A percentile compares a stretch with the other conserved stretches of the same genome.
phyloP scores from a whole-genome alignment of 2,329 filamentous ascomycete genomes.

The Aspergillus fijiensis region DNA sequence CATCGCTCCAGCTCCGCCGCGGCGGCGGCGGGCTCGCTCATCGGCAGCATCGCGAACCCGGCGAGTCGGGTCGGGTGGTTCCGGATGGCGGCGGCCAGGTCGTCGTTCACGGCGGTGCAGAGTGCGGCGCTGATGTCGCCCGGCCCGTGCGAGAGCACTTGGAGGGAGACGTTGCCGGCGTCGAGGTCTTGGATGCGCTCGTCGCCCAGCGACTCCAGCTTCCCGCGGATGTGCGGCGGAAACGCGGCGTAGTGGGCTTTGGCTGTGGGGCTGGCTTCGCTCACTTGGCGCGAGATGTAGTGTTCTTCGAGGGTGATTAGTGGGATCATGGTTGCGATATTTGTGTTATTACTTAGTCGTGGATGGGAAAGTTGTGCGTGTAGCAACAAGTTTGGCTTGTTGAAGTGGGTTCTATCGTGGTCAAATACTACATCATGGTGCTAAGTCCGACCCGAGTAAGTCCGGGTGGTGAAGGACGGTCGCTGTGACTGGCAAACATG shows the following conservation, averaged over 20 bases:
- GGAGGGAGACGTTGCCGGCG: slow-evolving; percentile 4
- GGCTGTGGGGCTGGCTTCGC: slow-evolving; percentile 5
- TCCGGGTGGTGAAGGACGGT: not conserved
- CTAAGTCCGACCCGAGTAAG: not conserved
- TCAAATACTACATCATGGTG: not conserved
- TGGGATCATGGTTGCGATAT: slow-evolving; percentile 11
- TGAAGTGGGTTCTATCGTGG: not conserved
- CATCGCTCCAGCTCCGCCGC: slow-evolving; percentile 40
- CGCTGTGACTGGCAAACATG: not conserved
- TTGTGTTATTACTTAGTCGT: not conserved
- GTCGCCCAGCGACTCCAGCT: slow-evolving; percentile 11
- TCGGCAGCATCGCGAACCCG: slow-evolving; percentile 46
- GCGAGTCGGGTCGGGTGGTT: slow-evolving; percentile 40
- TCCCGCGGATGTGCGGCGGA: slow-evolving; percentile 13
- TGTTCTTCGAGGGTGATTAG: slow-evolving; percentile 26
- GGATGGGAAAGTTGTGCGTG: not conserved
- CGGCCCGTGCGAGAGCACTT: slow-evolving; percentile 19
- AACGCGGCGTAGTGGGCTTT: slow-evolving; percentile 17
- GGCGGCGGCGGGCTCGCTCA: slow-evolving; percentile 37
- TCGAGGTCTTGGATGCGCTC: slow-evolving; percentile 12
- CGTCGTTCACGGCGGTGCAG: slow-evolving; percentile 31
- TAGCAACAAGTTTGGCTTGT: not conserved
- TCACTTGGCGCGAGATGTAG: slow-evolving; percentile 15
- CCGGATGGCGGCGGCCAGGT: slow-evolving; percentile 31
- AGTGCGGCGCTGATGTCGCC: slow-evolving; percentile 9